Evolutionary conservation across 257 asterid genomes (phyloP), one percentile per base, ranked within the genome.

Genomic region (Sherardia arvensis): DNA sequence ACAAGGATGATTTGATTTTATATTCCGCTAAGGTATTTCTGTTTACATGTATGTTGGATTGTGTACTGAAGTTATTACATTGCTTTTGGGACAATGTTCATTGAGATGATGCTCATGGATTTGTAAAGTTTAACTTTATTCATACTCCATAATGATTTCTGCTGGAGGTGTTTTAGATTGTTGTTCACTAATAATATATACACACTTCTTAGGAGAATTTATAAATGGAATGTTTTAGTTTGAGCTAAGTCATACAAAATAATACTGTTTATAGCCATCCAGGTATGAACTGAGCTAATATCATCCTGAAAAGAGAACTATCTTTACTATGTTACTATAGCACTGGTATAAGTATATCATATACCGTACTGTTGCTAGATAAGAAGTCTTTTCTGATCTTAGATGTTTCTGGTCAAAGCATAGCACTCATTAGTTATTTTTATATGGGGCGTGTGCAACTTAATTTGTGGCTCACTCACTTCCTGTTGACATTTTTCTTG

Each of bases 11-110:
- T 74, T 64, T 90, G 65, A 84, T 93, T 72, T 82, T 93, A 71
- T 93, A 93, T 74, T 93, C 99, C 73, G 99, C 99, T 17, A 93
- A 90, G 99, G 99, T 93, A 84, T 69, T 66, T 57, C 60, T 43
- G 4, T 45, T 71, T 58, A 22, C 29, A 54, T 59, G 65, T 55
- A 43, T 30, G 20, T 58, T 7, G 33, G 17, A 22, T 23, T 58
- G 58, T 58, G 47, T 34, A 11, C 51, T 11, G 22, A 22, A 69
- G 33, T 18, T 60, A 30, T 38, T 32, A 27, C 8, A 34, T 53
- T 66, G 8, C 43, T 59, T 33, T 43, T 36, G 22, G 5, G 45
- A 43, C 51, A 26, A 30, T 43, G 51, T 43, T 43, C 51, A 43
- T 1, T 43, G 21, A 43, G 51, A 43, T 30, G 14, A 15, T 28